Evolutionary conservation across 1,284 basidiomycete genomes (phyloP).

Genomic region (Porogramme epimiltina): DNA sequence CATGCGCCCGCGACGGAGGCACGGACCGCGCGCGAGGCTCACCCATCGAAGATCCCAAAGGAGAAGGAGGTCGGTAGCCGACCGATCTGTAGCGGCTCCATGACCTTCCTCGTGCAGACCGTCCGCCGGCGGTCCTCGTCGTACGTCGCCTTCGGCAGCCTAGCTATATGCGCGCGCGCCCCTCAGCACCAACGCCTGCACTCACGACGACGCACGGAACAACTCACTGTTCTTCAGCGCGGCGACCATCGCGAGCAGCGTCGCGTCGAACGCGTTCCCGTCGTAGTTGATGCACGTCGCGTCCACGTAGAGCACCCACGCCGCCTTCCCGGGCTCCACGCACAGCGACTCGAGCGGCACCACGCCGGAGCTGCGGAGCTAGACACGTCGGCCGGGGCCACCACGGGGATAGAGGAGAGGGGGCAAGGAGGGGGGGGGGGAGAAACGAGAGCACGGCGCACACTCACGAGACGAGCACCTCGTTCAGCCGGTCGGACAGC

Average conservation of each 20-base stretch:
- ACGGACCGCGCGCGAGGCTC: no score
- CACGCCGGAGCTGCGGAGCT: conserved; percentile 59
- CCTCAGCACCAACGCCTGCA: neutral
- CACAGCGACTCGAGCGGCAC: conserved; percentile 72
- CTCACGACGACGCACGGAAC: neutral
- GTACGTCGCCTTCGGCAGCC: conserved; percentile 74
- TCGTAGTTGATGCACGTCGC: conserved; percentile 96
- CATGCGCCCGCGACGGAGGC: neutral
- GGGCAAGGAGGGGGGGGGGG: neutral
- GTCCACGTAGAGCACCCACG: conserved; percentile 93
- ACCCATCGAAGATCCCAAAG: conserved; percentile 86
- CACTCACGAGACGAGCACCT: conserved; percentile 71
- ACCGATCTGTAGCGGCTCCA: conserved; percentile 48
- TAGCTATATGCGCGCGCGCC: conserved; percentile 49
- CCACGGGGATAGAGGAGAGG: neutral
- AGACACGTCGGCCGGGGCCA: neutral
- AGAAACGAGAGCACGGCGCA: neutral
- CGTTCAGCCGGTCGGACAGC: conserved; percentile 80
- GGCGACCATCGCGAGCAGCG: conserved; percentile 84
- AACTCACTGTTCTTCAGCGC: conserved; percentile 83
- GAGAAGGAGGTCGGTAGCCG: conserved; percentile 64
- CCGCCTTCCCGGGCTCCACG: conserved; percentile 80
- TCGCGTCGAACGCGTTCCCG: conserved; percentile 92
- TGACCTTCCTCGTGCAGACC: conserved; percentile 61
- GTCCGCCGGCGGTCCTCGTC: conserved; percentile 70